These are phyloP conservation scores for Wakefieldia striispora DNA, from an alignment of 768 basidiomycete genomes.

Conservation along the genomic window DNA sequence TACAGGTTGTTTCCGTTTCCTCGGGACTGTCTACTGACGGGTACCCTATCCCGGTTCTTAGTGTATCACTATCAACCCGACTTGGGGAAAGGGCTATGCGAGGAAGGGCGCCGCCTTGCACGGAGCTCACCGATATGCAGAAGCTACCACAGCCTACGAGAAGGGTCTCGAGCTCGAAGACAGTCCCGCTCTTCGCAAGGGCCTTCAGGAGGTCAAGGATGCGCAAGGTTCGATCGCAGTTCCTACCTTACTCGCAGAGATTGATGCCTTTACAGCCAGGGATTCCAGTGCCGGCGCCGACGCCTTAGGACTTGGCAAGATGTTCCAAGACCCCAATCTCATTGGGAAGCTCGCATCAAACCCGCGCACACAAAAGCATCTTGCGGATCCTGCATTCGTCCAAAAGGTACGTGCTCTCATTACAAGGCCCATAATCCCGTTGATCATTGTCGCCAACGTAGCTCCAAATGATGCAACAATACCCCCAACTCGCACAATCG, in stretches of 20 bases:
- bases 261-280: conserved; percentile 27
- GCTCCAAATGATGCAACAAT: conserved; percentile 66
- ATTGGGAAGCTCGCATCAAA: conserved; percentile 82
- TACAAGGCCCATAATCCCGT: neutral
- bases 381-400: conserved; percentile 81
- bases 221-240: conserved; percentile 61
- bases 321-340: conserved; percentile 84
- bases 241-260: neutral
- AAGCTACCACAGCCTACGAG: conserved; percentile 84
- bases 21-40: conserved; percentile 4
- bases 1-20: neutral
- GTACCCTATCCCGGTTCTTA: conserved; percentile 27
- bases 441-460: conserved; percentile 24
- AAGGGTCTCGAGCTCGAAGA: conserved; percentile 79
- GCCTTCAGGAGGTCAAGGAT: conserved; percentile 83
- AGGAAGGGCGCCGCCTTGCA: conserved; percentile 93
- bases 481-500: conserved; percentile 63
- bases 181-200: conserved; percentile 79
- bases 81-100: conserved; percentile 88
- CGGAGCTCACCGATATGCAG: conserved; percentile 72
- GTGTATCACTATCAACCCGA: conserved; percentile 77
- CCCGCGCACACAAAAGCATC: conserved; percentile 80
- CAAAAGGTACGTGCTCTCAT: conserved; percentile 46
- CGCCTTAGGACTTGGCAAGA: conserved; percentile 56
- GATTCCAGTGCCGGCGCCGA: conserved; percentile 42